Base-by-base conservation (phyloP, 352 stramenopile species). In the Achlya hypogyna region DNA sequence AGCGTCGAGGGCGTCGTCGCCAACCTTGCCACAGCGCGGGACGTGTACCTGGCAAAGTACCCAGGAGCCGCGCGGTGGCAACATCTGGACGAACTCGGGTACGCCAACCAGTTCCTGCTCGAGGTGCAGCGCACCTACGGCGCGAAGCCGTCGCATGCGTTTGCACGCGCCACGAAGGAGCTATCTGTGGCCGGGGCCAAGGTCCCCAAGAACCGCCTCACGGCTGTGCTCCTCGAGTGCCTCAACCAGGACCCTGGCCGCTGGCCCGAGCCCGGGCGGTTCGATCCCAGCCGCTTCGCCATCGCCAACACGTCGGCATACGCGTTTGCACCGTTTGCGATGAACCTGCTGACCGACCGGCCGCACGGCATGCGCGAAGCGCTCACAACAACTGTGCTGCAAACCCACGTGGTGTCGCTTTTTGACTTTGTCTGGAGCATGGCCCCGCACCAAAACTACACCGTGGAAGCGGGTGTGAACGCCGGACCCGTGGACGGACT, bases 341-440 rank as follows among this genome's bases (percentile, higher is more conserved):
- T 56, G 10, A 28, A 58, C 20, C 34, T 58, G 16, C 20, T 66
- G 12, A 40, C 23, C 6, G 27, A 53, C 28, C 43, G 43, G 2
- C 34, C 38, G 0, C 12, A 43, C 0, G 34, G 23, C 2, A 16
- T 63, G 14, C 38, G 32, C 51, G 60, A 67, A 52, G 20, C 29
- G 12, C n/a, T 67, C 60, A 12, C 16, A n/a, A 35, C 28, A 22
- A 22, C 51, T 5, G 28, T 67, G 8, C n/a, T 58, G 25, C 60
- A 60, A 34, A 23, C 9, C 12, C 16, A 25, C 5, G 22, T 67
- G 14, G n/a, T 67, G 9, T 67, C 60, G 31, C 35, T 67, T 18
- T 18, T 67, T 22, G 51, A 67, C 31, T 67, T 47, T 58, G 51
- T 45, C 18, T 59, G 40, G 25, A 43, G 42, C 10, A 67, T 67